A percentile compares a stretch with the other conserved stretches of the same genome.
phyloP scores from a whole-genome alignment of 768 basidiomycete genomes.

The Termitomyces sp. region DNA sequence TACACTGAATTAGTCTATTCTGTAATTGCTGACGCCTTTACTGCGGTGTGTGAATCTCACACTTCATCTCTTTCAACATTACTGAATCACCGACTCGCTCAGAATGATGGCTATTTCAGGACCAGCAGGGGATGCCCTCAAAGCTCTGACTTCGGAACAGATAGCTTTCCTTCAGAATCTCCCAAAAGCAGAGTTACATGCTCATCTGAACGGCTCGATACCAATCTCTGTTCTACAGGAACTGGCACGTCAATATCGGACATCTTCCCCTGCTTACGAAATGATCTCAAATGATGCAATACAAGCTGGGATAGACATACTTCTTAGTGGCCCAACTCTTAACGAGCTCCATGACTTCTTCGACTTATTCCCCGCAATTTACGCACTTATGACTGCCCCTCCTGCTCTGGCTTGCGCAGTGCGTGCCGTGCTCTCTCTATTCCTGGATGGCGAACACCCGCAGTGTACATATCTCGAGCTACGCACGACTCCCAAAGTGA shows the following conservation, averaged over 20 bases:
- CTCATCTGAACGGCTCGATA: slow-evolving; percentile 84
- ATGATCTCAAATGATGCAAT: slow-evolving; percentile 25
- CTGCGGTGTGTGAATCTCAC: too few species aligned
- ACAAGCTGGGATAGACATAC: slow-evolving; percentile 28
- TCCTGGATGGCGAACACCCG: slow-evolving; percentile 47
- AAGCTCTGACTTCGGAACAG: slow-evolving; percentile 48
- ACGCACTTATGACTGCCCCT: slow-evolving; percentile 68
- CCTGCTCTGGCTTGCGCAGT: slow-evolving; percentile 52
- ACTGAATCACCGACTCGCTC: too few species aligned
- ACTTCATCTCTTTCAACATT: background rate
- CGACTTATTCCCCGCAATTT: slow-evolving; percentile 71
- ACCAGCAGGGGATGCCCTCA: slow-evolving; percentile 49
- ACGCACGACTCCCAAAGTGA: slow-evolving; percentile 74
- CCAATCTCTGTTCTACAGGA: slow-evolving; percentile 61
- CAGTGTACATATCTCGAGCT: slow-evolving; percentile 77
- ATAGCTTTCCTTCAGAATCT: slow-evolving; percentile 56
- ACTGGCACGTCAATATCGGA: slow-evolving; percentile 47
- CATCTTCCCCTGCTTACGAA: slow-evolving; percentile 7
- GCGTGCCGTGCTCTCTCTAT: slow-evolving; percentile 60
- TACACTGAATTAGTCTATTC: too few species aligned
- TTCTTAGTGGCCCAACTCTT: slow-evolving; percentile 44
- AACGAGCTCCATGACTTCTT: slow-evolving; percentile 73
- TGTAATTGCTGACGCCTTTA: too few species aligned
- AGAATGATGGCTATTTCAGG: slow-evolving; percentile 29
- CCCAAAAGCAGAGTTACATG: slow-evolving; percentile 84